Evolutionary conservation across 2,329 filamentous ascomycete genomes (phyloP).

Genomic region (Scleromitrula shiraiana): DNA sequence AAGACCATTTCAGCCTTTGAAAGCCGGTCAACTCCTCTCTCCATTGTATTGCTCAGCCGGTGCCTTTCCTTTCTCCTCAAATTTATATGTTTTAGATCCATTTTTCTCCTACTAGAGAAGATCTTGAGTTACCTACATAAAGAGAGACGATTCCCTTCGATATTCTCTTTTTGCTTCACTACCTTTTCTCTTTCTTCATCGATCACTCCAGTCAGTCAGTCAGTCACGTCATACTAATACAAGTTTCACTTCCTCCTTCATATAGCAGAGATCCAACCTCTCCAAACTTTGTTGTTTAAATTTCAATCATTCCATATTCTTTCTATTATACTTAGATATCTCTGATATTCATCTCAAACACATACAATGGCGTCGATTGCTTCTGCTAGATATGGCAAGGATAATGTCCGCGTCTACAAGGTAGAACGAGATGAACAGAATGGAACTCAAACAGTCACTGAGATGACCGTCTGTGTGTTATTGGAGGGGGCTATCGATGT

Average conservation of each 20-base stretch:
- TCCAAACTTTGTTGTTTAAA: not conserved
- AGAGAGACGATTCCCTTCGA: not conserved
- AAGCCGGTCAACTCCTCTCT: not conserved
- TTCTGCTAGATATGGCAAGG: conserved; percentile 78
- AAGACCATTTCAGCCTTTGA: no score
- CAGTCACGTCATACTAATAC: conserved; percentile 1
- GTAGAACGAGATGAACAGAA: conserved; percentile 72
- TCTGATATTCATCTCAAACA: not conserved
- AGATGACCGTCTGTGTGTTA: conserved; percentile 91
- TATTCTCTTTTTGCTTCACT: not conserved
- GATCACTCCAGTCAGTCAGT: no score
- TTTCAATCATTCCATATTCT: not conserved
- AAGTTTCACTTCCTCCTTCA: no score
- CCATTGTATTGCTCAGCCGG: no score
- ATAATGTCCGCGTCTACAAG: conserved; percentile 98
- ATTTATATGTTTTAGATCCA: no score
- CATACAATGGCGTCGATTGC: conserved; percentile 46
- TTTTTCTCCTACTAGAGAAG: no score
- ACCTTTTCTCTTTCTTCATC: conserved; percentile 3
- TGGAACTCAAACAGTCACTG: conserved; percentile 75
- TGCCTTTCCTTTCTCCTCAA: no score
- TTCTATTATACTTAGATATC: not conserved
- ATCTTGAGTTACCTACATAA: no score
- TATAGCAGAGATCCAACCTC: no score
- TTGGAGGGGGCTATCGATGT: conserved; percentile 87